phyloP scores from a whole-genome alignment of 2,329 filamentous ascomycete species.

The Exophiala sp. region DNA sequence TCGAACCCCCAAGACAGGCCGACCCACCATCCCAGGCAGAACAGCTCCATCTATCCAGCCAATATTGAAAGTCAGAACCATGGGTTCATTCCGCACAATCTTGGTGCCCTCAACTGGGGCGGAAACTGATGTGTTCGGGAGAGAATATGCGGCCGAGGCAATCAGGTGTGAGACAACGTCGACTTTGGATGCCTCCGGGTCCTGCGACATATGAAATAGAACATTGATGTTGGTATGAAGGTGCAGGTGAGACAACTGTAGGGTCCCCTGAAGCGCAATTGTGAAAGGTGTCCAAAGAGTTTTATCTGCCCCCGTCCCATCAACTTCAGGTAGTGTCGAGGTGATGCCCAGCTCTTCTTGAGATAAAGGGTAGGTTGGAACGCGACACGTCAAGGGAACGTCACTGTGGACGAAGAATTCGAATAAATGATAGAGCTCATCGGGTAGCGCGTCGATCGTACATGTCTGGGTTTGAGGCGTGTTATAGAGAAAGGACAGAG shows the following conservation, averaged over 20 bases:
- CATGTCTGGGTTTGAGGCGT: slow-evolving; percentile 56
- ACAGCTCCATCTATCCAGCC: slow-evolving; percentile 57
- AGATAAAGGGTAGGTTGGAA: slow-evolving; percentile 67
- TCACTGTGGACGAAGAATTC: slow-evolving; percentile 98
- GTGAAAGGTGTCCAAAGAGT: slow-evolving; percentile 70
- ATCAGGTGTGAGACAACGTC: slow-evolving; percentile 67
- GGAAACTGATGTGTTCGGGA: slow-evolving; percentile 47
- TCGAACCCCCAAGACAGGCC: slow-evolving; percentile 23
- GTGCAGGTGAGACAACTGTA: slow-evolving; percentile 85
- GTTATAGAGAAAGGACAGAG: slow-evolving; percentile 78
- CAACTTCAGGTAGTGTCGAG: slow-evolving; percentile 20
- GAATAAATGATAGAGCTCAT: slow-evolving; percentile 50
- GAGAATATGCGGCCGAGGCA: slow-evolving; percentile 79
- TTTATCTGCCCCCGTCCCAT: slow-evolving; percentile 31
- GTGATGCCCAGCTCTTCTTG: slow-evolving; percentile 17
- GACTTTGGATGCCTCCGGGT: slow-evolving; percentile 31
- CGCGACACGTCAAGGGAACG: slow-evolving; percentile 82
- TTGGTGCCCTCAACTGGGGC: slow-evolving; percentile 50
- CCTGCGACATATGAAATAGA: slow-evolving; percentile 57
- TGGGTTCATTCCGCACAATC: slow-evolving; percentile 78
- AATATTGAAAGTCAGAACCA: slow-evolving; percentile 73
- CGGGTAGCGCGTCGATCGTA: slow-evolving; percentile 48
- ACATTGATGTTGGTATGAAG: slow-evolving; percentile 86
- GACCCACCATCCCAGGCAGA: slow-evolving; percentile 29
- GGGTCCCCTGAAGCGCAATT: slow-evolving; percentile 79